Percentiles rank a stretch among this genome's conserved stretches.
Conservation (phyloP, 257 asterid species). For the Gentiana straminea region DNA sequence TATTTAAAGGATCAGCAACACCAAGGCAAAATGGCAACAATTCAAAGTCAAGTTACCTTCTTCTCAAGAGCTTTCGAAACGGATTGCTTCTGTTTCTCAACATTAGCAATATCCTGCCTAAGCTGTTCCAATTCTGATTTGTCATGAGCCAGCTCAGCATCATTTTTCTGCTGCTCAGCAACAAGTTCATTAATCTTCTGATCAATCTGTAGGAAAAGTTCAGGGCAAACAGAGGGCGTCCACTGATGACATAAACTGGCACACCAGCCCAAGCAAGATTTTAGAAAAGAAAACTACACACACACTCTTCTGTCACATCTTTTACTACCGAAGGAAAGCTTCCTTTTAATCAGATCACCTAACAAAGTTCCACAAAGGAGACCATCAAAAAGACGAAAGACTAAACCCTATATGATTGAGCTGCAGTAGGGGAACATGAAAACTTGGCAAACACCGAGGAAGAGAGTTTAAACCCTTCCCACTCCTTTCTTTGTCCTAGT, state of each 20-base stretch:
- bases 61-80: conserved; percentile 73
- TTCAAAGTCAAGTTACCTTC: conserved; percentile 35
- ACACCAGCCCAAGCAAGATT: no score
- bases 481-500: no score
- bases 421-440: no score
- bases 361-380: no score
- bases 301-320: no score
- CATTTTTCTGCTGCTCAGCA: conserved; percentile 95
- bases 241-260: no score
- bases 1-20: conserved; percentile 10
- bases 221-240: conserved; percentile 44
- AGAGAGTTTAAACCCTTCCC: no score
- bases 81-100: conserved; percentile 77
- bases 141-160: conserved; percentile 92
- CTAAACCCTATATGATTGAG: no score
- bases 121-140: conserved; percentile 77
- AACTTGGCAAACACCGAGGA: no score
- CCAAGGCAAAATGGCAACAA: not conserved
- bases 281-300: not conserved
- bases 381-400: no score
- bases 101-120: conserved; percentile 63
- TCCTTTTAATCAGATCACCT: no score
- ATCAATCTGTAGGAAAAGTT: conserved; percentile 69
- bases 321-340: no score
- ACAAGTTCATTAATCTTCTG: conserved; percentile 84